Conservation (phyloP, 345 rosid genomes). For the Brassica incana region DNA sequence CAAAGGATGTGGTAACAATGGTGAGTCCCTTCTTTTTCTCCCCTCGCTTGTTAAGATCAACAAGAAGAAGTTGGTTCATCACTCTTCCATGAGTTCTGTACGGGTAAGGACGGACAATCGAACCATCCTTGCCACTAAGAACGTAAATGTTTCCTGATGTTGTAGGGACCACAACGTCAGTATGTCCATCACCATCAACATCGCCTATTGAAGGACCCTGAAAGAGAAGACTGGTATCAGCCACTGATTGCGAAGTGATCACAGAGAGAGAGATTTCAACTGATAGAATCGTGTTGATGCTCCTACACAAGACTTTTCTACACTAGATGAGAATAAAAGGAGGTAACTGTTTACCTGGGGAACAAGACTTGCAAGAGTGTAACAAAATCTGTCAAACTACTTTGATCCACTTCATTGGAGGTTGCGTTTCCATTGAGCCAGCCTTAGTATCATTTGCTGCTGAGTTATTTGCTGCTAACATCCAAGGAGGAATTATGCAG, state of each 20-base stretch:
- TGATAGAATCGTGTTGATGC: slow-evolving; percentile 12
- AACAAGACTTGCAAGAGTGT: slow-evolving; percentile 49
- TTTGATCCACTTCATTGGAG: slow-evolving; percentile 36
- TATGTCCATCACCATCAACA: slow-evolving; percentile 94
- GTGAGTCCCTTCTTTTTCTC: slow-evolving; percentile 89
- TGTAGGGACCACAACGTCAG: slow-evolving; percentile 93
- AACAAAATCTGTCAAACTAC: not conserved
- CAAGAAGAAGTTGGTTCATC: slow-evolving; percentile 96
- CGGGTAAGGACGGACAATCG: slow-evolving; percentile 81
- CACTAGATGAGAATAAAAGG: not conserved
- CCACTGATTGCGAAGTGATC: not conserved
- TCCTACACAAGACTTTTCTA: not conserved
- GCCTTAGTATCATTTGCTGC: slow-evolving; percentile 26
- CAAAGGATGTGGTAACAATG: slow-evolving; percentile 90
- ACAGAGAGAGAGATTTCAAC: not conserved
- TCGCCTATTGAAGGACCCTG: slow-evolving; percentile 95
- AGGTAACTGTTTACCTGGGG: slow-evolving; percentile 62
- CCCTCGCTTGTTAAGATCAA: slow-evolving; percentile 76
- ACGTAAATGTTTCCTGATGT: slow-evolving; percentile 89
- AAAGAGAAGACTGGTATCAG: slow-evolving; percentile 31
- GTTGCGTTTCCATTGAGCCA: slow-evolving; percentile 31
- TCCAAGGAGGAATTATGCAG: slow-evolving; percentile 40
- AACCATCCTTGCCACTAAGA: slow-evolving; percentile 95
- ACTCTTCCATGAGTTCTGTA: slow-evolving; percentile 98
- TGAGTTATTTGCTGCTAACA: slow-evolving; percentile 35